These are phyloP conservation scores for Loxodes magnus DNA, from an alignment of 73 alveolate species.

Conservation along the genomic window DNA sequence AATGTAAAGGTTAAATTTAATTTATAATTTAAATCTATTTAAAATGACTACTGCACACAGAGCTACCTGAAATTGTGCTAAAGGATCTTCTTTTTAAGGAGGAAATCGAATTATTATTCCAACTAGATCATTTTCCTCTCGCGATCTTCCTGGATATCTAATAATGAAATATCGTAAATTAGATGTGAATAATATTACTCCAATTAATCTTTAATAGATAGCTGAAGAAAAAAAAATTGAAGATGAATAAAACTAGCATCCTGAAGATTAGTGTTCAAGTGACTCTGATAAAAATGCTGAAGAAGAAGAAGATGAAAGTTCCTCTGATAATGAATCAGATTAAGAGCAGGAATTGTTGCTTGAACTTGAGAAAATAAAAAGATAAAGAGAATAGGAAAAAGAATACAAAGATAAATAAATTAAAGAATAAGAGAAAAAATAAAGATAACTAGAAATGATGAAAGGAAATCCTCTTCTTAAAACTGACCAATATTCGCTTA, in stretches of 20 bases:
- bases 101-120: slow-evolving; percentile 78
- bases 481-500: slow-evolving; percentile 64
- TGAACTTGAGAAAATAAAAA: slow-evolving; percentile 80
- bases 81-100: slow-evolving; percentile 66
- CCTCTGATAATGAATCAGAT: slow-evolving; percentile 26
- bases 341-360: slow-evolving; percentile 66
- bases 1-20: too few relatives aligned
- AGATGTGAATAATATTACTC: slow-evolving; percentile 54
- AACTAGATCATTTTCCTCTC: slow-evolving; percentile 76
- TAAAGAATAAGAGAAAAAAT: slow-evolving; percentile 56
- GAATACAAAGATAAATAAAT: slow-evolving; percentile 49
- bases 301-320: slow-evolving; percentile 11
- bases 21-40: too few relatives aligned
- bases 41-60: slow-evolving; percentile 98
- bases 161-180: slow-evolving; percentile 60
- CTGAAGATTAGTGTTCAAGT: slow-evolving; percentile 16
- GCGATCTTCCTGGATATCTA: slow-evolving; percentile 88
- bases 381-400: slow-evolving; percentile 78
- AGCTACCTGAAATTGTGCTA: slow-evolving; percentile 90
- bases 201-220: slow-evolving; percentile 41
- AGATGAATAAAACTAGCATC: slow-evolving; percentile 19
- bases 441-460: slow-evolving; percentile 66
- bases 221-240: slow-evolving; percentile 38
- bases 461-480: slow-evolving; percentile 72
- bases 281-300: slow-evolving; percentile 3